Conservation (phyloP, 2,329 filamentous ascomycete genomes). For the Westerdykella sp. region DNA sequence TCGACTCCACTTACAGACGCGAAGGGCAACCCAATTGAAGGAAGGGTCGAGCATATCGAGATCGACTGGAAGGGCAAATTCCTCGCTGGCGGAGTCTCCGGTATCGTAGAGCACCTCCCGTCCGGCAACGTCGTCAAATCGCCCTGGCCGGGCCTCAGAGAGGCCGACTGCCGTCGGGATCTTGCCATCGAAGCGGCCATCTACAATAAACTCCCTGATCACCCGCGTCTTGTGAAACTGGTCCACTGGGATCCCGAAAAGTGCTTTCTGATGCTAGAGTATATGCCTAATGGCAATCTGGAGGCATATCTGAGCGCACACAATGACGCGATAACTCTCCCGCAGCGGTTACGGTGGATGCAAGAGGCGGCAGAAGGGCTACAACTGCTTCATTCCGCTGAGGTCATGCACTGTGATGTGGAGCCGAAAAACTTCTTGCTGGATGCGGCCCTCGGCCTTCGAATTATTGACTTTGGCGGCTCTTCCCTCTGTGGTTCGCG, state of each 20-base stretch:
- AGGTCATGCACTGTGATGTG: slow-evolving; percentile 4
- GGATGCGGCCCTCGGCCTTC: no score
- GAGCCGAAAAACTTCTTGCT: no score
- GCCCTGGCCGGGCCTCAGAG: slow-evolving; percentile 1
- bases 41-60: not conserved
- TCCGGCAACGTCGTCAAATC: slow-evolving; percentile 1
- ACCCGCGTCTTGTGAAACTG: slow-evolving; percentile 1
- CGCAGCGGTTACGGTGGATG: slow-evolving; percentile 3
- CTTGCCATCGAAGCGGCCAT: slow-evolving; percentile 1
- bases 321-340: slow-evolving; percentile 1
- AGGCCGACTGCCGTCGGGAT: slow-evolving; percentile 1
- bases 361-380: slow-evolving; percentile 2
- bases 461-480: no score
- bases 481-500: no score
- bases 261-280: slow-evolving; percentile 3
- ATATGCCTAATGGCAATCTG: slow-evolving; percentile 5
- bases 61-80: slow-evolving; percentile 2
- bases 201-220: slow-evolving; percentile 1
- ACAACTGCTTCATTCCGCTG: slow-evolving; percentile 2
- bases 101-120: not conserved
- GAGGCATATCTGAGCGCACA: slow-evolving; percentile 1
- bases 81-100: slow-evolving; percentile 1
- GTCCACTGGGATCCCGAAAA: slow-evolving; percentile 1
- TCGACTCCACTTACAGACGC: not conserved
- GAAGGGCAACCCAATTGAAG: not conserved